A percentile compares a stretch with the other conserved stretches of the same genome.
Evolutionary conservation across 306 rosid genomes (phyloP).

Genomic region (Gillenia trifoliata): DNA sequence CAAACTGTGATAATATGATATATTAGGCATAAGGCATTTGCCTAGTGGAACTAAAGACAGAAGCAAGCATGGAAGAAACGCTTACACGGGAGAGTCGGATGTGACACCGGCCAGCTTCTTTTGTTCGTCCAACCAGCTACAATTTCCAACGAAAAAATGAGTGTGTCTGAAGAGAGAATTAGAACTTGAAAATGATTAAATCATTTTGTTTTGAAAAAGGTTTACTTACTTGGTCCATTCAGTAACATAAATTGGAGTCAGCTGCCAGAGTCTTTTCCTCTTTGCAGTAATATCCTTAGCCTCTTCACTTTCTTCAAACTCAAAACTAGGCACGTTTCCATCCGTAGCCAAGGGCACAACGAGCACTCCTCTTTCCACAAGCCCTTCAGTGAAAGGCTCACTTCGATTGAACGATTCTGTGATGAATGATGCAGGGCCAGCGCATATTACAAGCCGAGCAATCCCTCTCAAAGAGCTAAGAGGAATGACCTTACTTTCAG

Average conservation of each 20-base stretch:
- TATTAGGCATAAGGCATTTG: neutral
- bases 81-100: conserved; percentile 93
- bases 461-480: conserved; percentile 67
- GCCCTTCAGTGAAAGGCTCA: conserved; percentile 66
- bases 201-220: neutral
- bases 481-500: conserved; percentile 57
- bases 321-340: conserved; percentile 52
- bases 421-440: conserved; percentile 68
- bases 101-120: conserved; percentile 78
- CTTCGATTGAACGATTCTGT: conserved; percentile 65
- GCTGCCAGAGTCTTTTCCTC: conserved; percentile 90
- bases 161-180: neutral
- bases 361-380: conserved; percentile 85
- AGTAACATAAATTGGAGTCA: conserved; percentile 45
- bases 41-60: neutral
- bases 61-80: conserved; percentile 10
- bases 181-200: conserved; percentile 3
- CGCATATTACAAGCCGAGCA: conserved; percentile 86
- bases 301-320: conserved; percentile 62
- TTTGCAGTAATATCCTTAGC: conserved; percentile 34
- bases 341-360: conserved; percentile 73
- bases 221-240: conserved; percentile 79
- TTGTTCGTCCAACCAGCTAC: conserved; percentile 88
- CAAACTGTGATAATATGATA: no score
- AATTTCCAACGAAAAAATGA: neutral